Base-by-base conservation (phyloP, 1,139 yeast genomes). In the Protomyces macrosporus region DNA sequence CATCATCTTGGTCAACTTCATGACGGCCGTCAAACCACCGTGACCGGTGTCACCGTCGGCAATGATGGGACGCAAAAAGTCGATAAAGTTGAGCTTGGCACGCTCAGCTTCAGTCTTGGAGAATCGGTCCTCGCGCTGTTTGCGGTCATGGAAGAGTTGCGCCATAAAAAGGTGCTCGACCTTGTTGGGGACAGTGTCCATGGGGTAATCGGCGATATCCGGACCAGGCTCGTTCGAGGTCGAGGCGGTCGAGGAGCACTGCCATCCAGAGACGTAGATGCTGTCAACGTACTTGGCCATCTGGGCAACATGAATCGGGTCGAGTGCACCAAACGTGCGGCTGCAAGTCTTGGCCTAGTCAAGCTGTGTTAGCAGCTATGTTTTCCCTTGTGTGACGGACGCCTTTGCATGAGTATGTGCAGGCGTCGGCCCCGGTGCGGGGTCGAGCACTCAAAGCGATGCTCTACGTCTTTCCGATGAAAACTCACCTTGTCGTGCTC, bases 21-120 rank as follows among this genome's bases (percentile, higher is more conserved):
- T 88, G 71, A 90, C 90, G 67, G 98, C 98, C 67, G 97, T 90
- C 72, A 91, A 81, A 75, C 98, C 98, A 77, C 98, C 98, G 77
- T 93, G 98, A 71, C 98, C 98, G 68, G 98, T 93, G 77, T 91
- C 98, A 70, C 95, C 98, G 75, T 91, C 98, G 64, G 98, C 98
- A 72, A 91, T 83, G 72, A 91, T 89, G 65, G 98, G 98, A 73
- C 97, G 84, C 76, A 91, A 79, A 78, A 88, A 91, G 79, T 91
- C 98, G 66, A 80, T 86, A 71, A 78, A 74, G 66, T 77, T 77
- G 54, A 78, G 73, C 73, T 84, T 82, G 37, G 86, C 84, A 71
- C 96, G 83, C 77, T 87, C 83, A 62, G 76, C 81, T 70, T 79
- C 79, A 55, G 93, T 72, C 68, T 84, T 69, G 59, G 80, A 77